phyloP scores from a whole-genome alignment of 2,329 filamentous ascomycete genomes.

The Penicillium corylophilum region DNA sequence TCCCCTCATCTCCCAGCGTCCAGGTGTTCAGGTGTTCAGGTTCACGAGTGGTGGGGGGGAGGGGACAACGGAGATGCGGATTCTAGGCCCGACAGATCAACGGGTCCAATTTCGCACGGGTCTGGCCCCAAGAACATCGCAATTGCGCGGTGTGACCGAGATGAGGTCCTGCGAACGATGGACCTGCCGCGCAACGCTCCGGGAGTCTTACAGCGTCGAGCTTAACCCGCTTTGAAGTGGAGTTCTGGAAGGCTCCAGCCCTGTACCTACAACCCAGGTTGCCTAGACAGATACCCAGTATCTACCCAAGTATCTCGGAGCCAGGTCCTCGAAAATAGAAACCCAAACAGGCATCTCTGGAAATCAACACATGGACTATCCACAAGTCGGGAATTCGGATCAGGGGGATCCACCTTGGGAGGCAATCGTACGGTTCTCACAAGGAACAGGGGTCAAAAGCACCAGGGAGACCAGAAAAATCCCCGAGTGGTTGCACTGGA shows the following conservation, averaged over 20 bases:
- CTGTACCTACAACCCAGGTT: too few species aligned
- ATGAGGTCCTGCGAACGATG: conserved; percentile 11
- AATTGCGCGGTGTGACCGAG: conserved; percentile 12
- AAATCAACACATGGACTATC: conserved; percentile 4
- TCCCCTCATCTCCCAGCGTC: background rate
- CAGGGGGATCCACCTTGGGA: conserved; percentile 13
- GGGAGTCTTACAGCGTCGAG: conserved; percentile 11
- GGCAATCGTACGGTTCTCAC: background rate
- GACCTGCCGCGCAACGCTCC: conserved; percentile 1
- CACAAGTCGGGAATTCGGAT: conserved; percentile 16
- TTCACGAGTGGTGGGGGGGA: background rate
- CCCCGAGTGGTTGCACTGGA: conserved; percentile 23
- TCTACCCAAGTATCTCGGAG: too few species aligned
- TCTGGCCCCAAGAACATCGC: conserved; percentile 3
- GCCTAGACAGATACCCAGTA: too few species aligned
- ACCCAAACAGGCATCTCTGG: conserved; percentile 5
- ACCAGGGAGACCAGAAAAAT: conserved; percentile 25
- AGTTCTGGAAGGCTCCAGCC: conserved; percentile 11
- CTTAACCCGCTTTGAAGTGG: conserved; percentile 3
- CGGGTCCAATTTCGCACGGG: conserved; percentile 10
- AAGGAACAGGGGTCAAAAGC: conserved; percentile 15
- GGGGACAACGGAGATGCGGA: background rate
- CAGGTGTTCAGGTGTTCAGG: background rate
- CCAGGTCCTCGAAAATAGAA: background rate
- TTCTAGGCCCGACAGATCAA: conserved; percentile 14